Base-by-base conservation (phyloP, 2,329 filamentous ascomycete species). In the Ophiostoma piceae region DNA sequence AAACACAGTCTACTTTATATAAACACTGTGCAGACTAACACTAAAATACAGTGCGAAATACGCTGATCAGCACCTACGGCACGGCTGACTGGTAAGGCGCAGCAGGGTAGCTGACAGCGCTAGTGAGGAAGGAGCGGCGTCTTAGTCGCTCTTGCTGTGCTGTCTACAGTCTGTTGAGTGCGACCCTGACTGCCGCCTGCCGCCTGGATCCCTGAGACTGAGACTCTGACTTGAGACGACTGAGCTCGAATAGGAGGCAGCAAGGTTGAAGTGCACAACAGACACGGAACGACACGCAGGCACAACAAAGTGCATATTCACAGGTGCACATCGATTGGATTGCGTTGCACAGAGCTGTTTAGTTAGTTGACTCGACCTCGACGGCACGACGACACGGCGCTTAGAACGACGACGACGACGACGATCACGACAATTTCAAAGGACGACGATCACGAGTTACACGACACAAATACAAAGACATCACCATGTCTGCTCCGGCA, bases 401-500 rank as follows among this genome's bases (percentile, higher is more conserved):
- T 35, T 35, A 29, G 1, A 6, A 39, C 37, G 37, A 39, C 37
- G 37, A 39, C 47, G 16, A 54, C 51, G 19, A 22, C 54, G 12
- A 29, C 22, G 26, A 60, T 26, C 26, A n/a, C n/a, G 16, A 26
- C 67, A 65, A 29, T 29, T 29, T 29, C 26, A 29, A 29, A 29
- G 26, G 26, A 29, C 26, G 26, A 29, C 26, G 26, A 29, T 29
- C 26, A 29, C 26, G 26, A 29, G 26, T 2, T 29, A 29, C 26
- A 29, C 26, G 26, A 29, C 26, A 29, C 26, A 29, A 29, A 29
- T 1, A 29, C 26, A 29, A 29, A 29, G 2, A 29, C 26, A 29
- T 29, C 26, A 29, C 26, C 26, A 35, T 22, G 26, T 35, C 66
- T 39, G 41, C 83, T 66, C 84, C 86, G 64, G 80, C 81, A 65